These are phyloP conservation scores for Lycium barbarum DNA, from an alignment of 257 asterid species.

Conservation along the genomic window DNA sequence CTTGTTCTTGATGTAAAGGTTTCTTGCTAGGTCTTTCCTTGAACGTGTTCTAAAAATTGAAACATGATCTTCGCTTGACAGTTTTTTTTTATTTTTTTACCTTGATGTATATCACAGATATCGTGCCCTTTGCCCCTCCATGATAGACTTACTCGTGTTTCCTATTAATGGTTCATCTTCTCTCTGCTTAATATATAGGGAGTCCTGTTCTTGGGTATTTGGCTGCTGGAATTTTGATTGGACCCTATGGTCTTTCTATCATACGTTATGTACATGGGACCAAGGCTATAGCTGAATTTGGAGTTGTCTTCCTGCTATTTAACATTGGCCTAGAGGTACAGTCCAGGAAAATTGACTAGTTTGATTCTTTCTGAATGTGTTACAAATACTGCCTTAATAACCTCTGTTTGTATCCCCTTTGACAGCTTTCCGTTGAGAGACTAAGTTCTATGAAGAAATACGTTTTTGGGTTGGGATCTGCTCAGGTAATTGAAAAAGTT, in stretches of 20 bases:
- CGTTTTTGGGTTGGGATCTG: conserved; percentile 96
- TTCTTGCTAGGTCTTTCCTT: conserved; percentile 28
- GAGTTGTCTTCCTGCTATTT: conserved; percentile 97
- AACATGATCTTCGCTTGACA: conserved; percentile 13
- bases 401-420: conserved; percentile 26
- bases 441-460: conserved; percentile 99
- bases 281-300: conserved; percentile 98
- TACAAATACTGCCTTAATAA: conserved; percentile 16
- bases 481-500: conserved; percentile 76
- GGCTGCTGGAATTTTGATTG: conserved; percentile 98
- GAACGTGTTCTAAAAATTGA: conserved; percentile 4
- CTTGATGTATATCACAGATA: conserved; percentile 17
- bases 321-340: conserved; percentile 99
- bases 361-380: conserved; percentile 20
- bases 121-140: background rate
- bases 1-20: conserved; percentile 28
- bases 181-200: conserved; percentile 58
- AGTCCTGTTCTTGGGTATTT: conserved; percentile 99
- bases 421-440: conserved; percentile 97
- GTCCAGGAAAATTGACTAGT: conserved; percentile 2
- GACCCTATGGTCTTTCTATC: conserved; percentile 98
- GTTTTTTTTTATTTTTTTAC: background rate
- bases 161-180: conserved; percentile 34
- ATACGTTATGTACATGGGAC: conserved; percentile 98
- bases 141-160: background rate